Conservation (phyloP, 1,284 basidiomycete species). For the Apiotrichum akiyoshidainum region DNA sequence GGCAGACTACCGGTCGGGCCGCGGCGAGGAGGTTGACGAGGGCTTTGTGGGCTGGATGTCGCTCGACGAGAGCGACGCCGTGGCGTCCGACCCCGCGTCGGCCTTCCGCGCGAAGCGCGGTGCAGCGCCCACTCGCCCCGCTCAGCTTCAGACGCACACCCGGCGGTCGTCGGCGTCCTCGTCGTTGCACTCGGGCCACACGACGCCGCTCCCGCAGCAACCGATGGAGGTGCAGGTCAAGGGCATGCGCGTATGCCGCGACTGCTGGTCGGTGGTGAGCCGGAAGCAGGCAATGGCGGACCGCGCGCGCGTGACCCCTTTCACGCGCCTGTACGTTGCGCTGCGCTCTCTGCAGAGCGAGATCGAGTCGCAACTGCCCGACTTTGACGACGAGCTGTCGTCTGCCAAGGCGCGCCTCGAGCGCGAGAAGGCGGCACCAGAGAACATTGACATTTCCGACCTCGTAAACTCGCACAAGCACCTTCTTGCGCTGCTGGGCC, state of each 20-base stretch:
- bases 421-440: slow-evolving; percentile 1
- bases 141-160: background rate
- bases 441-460: slow-evolving; percentile 49
- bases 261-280: slow-evolving; percentile 71
- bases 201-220: slow-evolving; percentile 38
- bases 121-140: background rate
- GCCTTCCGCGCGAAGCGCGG: background rate
- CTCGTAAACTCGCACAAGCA: slow-evolving; percentile 70
- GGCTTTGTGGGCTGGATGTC: slow-evolving; percentile 68
- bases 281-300: slow-evolving; percentile 77
- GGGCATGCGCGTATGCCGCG: slow-evolving; percentile 76
- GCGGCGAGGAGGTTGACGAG: slow-evolving; percentile 79
- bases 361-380: slow-evolving; percentile 65
- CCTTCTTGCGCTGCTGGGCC: slow-evolving; percentile 74
- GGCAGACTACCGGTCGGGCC: slow-evolving; percentile 67
- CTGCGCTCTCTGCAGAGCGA: slow-evolving; percentile 74
- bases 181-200: slow-evolving; percentile 5
- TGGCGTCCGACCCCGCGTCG: slow-evolving; percentile 22
- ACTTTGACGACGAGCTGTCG: slow-evolving; percentile 66
- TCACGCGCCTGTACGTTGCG: slow-evolving; percentile 67
- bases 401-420: slow-evolving; percentile 52
- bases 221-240: slow-evolving; percentile 70
- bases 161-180: slow-evolving; percentile 1
- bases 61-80: slow-evolving; percentile 49
- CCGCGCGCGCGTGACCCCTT: slow-evolving; percentile 60